Conservation (phyloP, 1,284 basidiomycete genomes). For the Fereydounia khargensis region DNA sequence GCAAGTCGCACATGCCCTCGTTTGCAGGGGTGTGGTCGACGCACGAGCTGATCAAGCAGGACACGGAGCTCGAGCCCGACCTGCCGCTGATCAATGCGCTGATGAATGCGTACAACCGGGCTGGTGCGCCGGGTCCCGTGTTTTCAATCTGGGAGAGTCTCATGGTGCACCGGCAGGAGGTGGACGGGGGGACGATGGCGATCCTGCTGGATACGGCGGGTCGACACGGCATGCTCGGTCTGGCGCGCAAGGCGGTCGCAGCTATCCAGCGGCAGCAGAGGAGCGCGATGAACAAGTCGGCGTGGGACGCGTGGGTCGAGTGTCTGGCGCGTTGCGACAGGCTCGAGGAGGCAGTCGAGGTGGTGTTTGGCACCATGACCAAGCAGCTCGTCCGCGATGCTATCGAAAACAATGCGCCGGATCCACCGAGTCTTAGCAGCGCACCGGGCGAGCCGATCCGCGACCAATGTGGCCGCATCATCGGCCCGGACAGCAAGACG, state of each 20-base stretch:
- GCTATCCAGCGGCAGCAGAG: slow-evolving; percentile 26
- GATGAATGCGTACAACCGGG: slow-evolving; percentile 83
- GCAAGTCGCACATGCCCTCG: slow-evolving; percentile 22
- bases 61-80: slow-evolving; percentile 73
- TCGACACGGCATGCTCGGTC: slow-evolving; percentile 59
- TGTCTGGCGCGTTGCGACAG: slow-evolving; percentile 73
- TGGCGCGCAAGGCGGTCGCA: slow-evolving; percentile 17
- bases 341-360: slow-evolving; percentile 69
- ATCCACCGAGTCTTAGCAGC: background rate
- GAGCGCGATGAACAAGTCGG: slow-evolving; percentile 61
- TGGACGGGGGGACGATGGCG: slow-evolving; percentile 70
- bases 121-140: slow-evolving; percentile 70
- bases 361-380: slow-evolving; percentile 68
- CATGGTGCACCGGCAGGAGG: slow-evolving; percentile 55
- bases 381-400: slow-evolving; percentile 8
- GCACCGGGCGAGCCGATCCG: slow-evolving; percentile 5
- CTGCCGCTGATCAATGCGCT: slow-evolving; percentile 77
- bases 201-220: slow-evolving; percentile 83
- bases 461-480: slow-evolving; percentile 7
- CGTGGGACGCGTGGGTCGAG: slow-evolving; percentile 80
- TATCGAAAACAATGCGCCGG: too few species aligned
- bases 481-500: slow-evolving; percentile 50
- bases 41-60: slow-evolving; percentile 76
- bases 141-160: slow-evolving; percentile 79
- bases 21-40: slow-evolving; percentile 63